These are phyloP conservation scores for Xylaria sp. DNA, from an alignment of 2,329 filamentous ascomycete species.

Conservation along the genomic window DNA sequence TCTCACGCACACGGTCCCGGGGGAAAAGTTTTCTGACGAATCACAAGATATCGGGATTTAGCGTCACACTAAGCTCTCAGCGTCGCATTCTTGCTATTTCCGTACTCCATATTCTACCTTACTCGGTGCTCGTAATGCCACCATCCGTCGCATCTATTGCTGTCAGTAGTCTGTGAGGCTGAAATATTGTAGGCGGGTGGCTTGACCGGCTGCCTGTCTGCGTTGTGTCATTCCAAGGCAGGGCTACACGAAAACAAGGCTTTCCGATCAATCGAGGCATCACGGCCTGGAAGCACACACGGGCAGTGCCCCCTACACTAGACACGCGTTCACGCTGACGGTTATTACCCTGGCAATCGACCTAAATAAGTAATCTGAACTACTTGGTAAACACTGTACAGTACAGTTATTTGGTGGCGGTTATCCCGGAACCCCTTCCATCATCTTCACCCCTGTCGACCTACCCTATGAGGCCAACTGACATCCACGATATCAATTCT, in stretches of 20 bases:
- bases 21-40: conserved; percentile 26
- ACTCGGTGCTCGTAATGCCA: not conserved
- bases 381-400: not conserved
- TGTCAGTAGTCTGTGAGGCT: not conserved
- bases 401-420: conserved; percentile 16
- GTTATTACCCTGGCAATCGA: conserved; percentile 5
- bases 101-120: not conserved
- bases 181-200: conserved; percentile 15
- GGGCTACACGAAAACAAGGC: not conserved
- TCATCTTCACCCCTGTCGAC: conserved; percentile 12
- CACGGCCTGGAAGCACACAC: not conserved
- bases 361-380: conserved; percentile 5
- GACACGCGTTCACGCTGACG: not conserved
- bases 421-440: conserved; percentile 29
- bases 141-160: conserved; percentile 14
- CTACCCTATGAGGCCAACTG: conserved; percentile 4
- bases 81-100: conserved; percentile 5
- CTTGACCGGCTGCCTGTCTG: conserved; percentile 12
- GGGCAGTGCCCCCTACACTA: too few species aligned
- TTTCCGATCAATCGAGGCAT: not conserved
- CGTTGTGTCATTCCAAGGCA: not conserved
- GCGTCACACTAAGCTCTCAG: conserved; percentile 7
- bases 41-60: conserved; percentile 21
- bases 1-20: not conserved
- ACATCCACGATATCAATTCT: conserved; percentile 9